Percentiles rank a stretch among this genome's conserved stretches.
Evolutionary conservation across 129 eudicot genomes (phyloP).

Genomic region (Flaveria linearis): DNA sequence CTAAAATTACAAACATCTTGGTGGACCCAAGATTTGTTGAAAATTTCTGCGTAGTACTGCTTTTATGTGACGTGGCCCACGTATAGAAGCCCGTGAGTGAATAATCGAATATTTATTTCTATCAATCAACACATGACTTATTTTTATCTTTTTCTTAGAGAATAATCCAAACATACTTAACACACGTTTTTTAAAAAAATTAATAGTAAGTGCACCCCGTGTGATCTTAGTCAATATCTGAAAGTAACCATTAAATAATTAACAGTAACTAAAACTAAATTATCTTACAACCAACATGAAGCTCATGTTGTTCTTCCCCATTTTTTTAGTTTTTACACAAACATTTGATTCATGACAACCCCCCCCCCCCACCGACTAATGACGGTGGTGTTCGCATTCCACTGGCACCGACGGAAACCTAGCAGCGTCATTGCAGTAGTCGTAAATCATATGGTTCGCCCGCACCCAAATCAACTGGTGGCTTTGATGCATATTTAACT

Average conservation of each 20-base stretch:
- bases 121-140: neutral
- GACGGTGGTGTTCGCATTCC: slow-evolving; percentile 82
- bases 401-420: slow-evolving; percentile 63
- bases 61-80: neutral
- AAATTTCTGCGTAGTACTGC: too few species aligned
- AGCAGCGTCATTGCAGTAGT: slow-evolving; percentile 65
- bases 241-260: neutral
- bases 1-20: neutral
- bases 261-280: slow-evolving; percentile 8
- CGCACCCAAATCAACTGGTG: slow-evolving; percentile 87
- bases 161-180: neutral
- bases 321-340: slow-evolving; percentile 26
- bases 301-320: slow-evolving; percentile 39
- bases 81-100: slow-evolving; percentile 19
- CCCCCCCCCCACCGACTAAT: slow-evolving; percentile 26
- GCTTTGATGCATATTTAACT: slow-evolving; percentile 73
- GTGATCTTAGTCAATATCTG: neutral
- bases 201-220: neutral
- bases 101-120: neutral
- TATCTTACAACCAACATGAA: slow-evolving; percentile 45
- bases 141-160: neutral
- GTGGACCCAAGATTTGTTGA: neutral
- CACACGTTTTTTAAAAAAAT: slow-evolving; percentile 4
- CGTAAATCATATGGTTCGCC: slow-evolving; percentile 83
- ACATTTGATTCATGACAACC: neutral